These are phyloP conservation scores for Tuber aestivum DNA, from an alignment of 495 filamentous ascomycete genomes.

Conservation along the genomic window DNA sequence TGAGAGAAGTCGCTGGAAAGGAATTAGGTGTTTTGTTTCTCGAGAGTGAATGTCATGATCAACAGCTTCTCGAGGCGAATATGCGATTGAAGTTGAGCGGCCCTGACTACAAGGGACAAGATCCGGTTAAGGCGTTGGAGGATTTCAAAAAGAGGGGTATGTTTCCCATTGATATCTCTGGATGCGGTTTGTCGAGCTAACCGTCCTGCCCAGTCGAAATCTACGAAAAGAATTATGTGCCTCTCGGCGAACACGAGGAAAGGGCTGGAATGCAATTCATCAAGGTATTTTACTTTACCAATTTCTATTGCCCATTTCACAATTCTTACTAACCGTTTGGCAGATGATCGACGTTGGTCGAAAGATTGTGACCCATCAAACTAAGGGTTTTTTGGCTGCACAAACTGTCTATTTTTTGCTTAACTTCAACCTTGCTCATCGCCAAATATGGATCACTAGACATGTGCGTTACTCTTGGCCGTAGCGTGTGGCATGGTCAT, in stretches of 20 bases:
- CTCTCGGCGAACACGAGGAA: constrained; percentile 87
- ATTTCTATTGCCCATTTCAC: no score
- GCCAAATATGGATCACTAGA: constrained; percentile 96
- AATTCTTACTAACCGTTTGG: neutral
- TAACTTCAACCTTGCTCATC: constrained; percentile 90
- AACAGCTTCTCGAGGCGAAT: constrained; percentile 80
- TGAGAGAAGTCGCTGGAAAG: constrained; percentile 75
- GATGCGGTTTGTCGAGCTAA: neutral
- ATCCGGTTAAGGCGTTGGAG: constrained; percentile 70
- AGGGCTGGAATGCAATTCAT: constrained; percentile 83
- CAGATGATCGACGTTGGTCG: constrained; percentile 96
- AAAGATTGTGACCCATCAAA: constrained; percentile 83
- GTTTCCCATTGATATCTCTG: constrained; percentile 2
- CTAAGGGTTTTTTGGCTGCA: constrained; percentile 82
- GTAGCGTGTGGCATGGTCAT: neutral
- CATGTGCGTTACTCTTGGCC: constrained; percentile 66
- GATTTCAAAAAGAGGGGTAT: constrained; percentile 78
- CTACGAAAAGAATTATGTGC: constrained; percentile 88
- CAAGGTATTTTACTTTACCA: constrained; percentile 48
- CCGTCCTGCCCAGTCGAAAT: constrained; percentile 57
- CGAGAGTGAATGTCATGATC: constrained; percentile 84
- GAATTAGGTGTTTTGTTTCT: constrained; percentile 86
- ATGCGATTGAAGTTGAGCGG: constrained; percentile 97
- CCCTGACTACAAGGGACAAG: constrained; percentile 90
- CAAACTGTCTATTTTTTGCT: constrained; percentile 88